phyloP scores from a whole-genome alignment of 768 basidiomycete species.

The Mycena vulgaris region DNA sequence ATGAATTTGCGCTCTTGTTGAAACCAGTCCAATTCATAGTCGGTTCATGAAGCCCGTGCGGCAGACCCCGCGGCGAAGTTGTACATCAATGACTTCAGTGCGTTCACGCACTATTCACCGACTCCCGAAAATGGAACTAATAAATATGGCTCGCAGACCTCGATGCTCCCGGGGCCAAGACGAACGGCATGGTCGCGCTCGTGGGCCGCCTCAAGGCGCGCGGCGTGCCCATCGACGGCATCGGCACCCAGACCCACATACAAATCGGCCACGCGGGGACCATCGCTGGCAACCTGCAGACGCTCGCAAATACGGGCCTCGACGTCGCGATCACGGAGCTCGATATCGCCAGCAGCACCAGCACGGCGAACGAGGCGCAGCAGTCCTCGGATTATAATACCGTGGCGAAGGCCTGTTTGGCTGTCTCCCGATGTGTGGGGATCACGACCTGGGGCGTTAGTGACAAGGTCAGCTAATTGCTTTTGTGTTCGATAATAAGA shows the following conservation, averaged over 20 bases:
- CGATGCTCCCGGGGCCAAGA: constrained; percentile 64
- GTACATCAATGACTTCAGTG: constrained; percentile 20
- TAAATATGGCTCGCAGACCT: constrained; percentile 42
- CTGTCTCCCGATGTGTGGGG: background rate
- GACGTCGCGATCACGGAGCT: constrained; percentile 20
- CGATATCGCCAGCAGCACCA: constrained; percentile 4
- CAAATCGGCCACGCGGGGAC: background rate
- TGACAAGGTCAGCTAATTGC: background rate
- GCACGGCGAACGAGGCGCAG: constrained; percentile 3
- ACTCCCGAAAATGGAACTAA: background rate
- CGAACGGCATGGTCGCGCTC: constrained; percentile 69
- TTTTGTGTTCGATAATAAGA: background rate
- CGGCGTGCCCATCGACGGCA: constrained; percentile 70
- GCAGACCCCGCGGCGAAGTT: constrained; percentile 11
- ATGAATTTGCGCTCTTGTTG: too few relatives aligned
- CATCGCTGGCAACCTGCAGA: constrained; percentile 1
- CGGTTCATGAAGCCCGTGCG: background rate
- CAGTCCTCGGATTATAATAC: constrained; percentile 1
- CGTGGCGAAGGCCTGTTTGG: constrained; percentile 1
- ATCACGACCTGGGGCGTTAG: constrained; percentile 17
- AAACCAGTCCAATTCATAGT: too few relatives aligned
- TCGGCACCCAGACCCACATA: constrained; percentile 12
- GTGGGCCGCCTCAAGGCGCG: constrained; percentile 62
- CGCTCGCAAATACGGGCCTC: constrained; percentile 9
- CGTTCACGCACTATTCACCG: background rate